Evolutionary conservation across 306 rosid species (phyloP), one percentile per base, ranked within the genome.

Genomic region (Ormosia semicastrata): DNA sequence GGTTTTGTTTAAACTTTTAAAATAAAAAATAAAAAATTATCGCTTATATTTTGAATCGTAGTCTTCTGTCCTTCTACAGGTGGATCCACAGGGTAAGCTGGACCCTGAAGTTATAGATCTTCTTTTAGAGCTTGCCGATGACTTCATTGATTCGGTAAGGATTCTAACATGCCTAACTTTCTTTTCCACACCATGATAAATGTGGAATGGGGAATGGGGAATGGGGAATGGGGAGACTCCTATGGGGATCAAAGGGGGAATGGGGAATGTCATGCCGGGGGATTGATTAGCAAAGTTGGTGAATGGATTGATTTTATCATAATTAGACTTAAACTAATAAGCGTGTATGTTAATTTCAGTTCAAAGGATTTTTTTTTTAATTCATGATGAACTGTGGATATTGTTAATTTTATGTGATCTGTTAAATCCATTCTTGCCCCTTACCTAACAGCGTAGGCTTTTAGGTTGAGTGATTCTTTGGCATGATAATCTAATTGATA

Each of bases 91-190:
- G 72, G 97, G 90, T 81, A 96, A 77, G 86, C 86, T 96, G 91
- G 98, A 93, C 57, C 92, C 97, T 76, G 97, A 87, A 79, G 97
- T 96, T 83, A 89, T 88, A 84, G 98, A 96, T 81, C 78, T 93
- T 81, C 97, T 96, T 75, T 91, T 96, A 84, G 99, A 96, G 94
- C 85, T 96, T 77, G 96, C 98, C 36, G 98, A 96, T 82, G 98
- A 93, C 82, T 96, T 96, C 89, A 86, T 96, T 79, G 99, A 96
- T 87, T 75, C 91, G 67, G 99, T 96, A 87, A 91, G 99, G 46
- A 84, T 68, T 85, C 53, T 81, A 36, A 66, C 33, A 12, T 71
- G 66, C 43, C 76, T 43, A 79, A 64, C 44, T 18, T 44, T 59
- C 41, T 63, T 5, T 11, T 10, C 50, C 17, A 8, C 40, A 3